These are phyloP conservation scores for Candida golubevii DNA, from an alignment of 805 yeast species.

Conservation along the genomic window DNA sequence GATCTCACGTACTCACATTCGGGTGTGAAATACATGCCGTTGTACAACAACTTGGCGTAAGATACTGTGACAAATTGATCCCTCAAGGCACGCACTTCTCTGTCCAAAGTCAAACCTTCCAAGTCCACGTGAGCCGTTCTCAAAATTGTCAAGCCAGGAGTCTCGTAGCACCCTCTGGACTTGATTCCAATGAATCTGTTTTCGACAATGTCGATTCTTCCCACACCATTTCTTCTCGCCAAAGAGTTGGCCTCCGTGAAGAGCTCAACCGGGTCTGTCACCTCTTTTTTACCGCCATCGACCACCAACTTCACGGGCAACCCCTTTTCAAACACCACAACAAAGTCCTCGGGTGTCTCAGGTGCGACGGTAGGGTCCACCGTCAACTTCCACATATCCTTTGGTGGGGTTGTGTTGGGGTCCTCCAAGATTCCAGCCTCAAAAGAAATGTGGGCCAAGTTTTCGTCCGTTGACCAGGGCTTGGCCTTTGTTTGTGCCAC, in stretches of 20 bases:
- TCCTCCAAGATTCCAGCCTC: slow-evolving; percentile 99
- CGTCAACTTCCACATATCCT: slow-evolving; percentile 99
- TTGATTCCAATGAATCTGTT: slow-evolving; percentile 98
- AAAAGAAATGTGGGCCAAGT: slow-evolving; percentile 97
- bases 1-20: slow-evolving; percentile 94
- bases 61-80: slow-evolving; percentile 93
- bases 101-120: slow-evolving; percentile 94
- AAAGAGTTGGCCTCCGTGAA: slow-evolving; percentile 89
- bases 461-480: slow-evolving; percentile 99
- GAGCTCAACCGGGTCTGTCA: slow-evolving; percentile 86
- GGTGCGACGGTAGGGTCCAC: slow-evolving; percentile 97
- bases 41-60: slow-evolving; percentile 86
- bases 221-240: slow-evolving; percentile 99
- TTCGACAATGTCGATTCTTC: slow-evolving; percentile 98
- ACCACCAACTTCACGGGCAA: slow-evolving; percentile 77
- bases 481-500: slow-evolving; percentile 97
- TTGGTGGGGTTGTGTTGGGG: slow-evolving; percentile 98
- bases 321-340: slow-evolving; percentile 80
- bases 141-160: slow-evolving; percentile 94
- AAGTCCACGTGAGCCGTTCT: slow-evolving; percentile 93
- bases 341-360: slow-evolving; percentile 82
- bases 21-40: slow-evolving; percentile 97
- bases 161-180: slow-evolving; percentile 99
- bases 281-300: slow-evolving; percentile 53
- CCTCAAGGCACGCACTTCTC: slow-evolving; percentile 96